A percentile compares a stretch with the other conserved stretches of the same genome.
phyloP scores from a whole-genome alignment of 1,284 basidiomycete species.

The Ceratobasidium sp. region DNA sequence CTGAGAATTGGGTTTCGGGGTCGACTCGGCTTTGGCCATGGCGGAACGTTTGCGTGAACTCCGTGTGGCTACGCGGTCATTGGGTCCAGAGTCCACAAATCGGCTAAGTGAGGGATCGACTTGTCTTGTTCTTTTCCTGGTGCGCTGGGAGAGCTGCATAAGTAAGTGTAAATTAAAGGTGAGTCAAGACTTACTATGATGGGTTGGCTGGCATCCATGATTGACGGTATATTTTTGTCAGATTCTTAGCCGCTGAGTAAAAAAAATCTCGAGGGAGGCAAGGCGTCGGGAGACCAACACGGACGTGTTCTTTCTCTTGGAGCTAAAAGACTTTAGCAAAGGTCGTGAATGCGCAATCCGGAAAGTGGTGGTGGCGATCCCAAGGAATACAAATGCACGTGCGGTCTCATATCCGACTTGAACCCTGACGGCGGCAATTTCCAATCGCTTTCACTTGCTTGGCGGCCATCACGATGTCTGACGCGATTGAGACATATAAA shows the following conservation, averaged over 20 bases:
- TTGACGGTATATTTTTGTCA: not conserved
- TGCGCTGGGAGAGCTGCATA: not conserved
- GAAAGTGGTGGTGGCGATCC: conserved; percentile 23
- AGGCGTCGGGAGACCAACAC: not conserved
- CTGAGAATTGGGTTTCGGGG: not conserved
- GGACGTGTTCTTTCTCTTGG: not conserved
- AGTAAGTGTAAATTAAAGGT: not conserved
- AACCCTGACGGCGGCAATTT: conserved; percentile 18
- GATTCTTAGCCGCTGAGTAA: not conserved
- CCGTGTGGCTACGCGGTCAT: not conserved
- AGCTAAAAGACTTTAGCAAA: not conserved
- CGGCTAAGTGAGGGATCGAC: conserved; percentile 7
- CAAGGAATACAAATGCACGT: conserved; percentile 2
- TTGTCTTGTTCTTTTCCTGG: conserved; percentile 7
- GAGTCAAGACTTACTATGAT: not conserved
- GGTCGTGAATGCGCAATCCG: not conserved
- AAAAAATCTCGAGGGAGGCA: not conserved
- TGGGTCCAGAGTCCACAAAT: conserved; percentile 6
- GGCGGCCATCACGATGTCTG: conserved; percentile 21
- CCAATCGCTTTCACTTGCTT: not conserved
- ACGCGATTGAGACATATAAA: conserved; percentile 33
- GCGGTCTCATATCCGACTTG: not conserved
- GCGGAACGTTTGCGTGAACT: conserved; percentile 6
- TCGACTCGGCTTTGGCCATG: not conserved
- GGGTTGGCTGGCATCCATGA: conserved; percentile 20